Evolutionary conservation across 495 filamentous ascomycete genomes (phyloP).

Genomic region (Massariosphaeria phaeospora): DNA sequence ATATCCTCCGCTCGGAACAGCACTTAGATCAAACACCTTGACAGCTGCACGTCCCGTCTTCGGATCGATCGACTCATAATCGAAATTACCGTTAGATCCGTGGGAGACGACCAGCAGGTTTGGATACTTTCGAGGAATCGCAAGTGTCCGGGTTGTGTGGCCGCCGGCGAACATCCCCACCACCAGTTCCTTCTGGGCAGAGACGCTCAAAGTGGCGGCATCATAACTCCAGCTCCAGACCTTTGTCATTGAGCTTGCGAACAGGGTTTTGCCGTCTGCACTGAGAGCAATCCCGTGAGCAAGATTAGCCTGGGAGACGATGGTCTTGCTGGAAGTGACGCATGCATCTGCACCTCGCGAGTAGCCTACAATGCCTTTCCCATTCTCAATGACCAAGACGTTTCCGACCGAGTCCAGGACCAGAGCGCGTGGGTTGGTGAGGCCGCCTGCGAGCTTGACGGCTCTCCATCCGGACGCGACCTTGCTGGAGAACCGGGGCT

Average conservation of each 20-base stretch:
- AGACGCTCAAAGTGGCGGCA: slow-evolving; percentile 34
- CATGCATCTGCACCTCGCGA: too few species aligned
- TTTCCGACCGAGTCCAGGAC: too few species aligned
- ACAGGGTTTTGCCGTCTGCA: slow-evolving; percentile 55
- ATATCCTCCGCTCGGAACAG: slow-evolving; percentile 36
- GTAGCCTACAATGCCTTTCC: too few species aligned
- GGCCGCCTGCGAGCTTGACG: too few species aligned
- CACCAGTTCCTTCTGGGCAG: slow-evolving; percentile 47
- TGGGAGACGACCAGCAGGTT: slow-evolving; percentile 55
- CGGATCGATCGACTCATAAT: slow-evolving; percentile 44
- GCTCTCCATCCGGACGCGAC: too few species aligned
- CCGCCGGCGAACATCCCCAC: slow-evolving; percentile 54
- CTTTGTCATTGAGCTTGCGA: slow-evolving; percentile 51
- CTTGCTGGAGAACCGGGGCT: too few species aligned
- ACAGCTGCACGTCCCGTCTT: slow-evolving; percentile 56
- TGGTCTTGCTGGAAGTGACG: slow-evolving; percentile 16
- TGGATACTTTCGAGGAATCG: slow-evolving; percentile 49
- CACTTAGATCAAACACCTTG: slow-evolving; percentile 53
- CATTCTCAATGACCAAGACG: too few species aligned
- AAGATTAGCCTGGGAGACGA: slow-evolving; percentile 41
- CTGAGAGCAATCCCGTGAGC: slow-evolving; percentile 64
- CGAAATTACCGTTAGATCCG: slow-evolving; percentile 58
- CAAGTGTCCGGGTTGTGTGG: slow-evolving; percentile 59
- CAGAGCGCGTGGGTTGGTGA: too few species aligned
- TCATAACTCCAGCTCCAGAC: slow-evolving; percentile 61